phyloP scores from a whole-genome alignment of 176 grass and related monocot species.

The Aegilops bicornis region DNA sequence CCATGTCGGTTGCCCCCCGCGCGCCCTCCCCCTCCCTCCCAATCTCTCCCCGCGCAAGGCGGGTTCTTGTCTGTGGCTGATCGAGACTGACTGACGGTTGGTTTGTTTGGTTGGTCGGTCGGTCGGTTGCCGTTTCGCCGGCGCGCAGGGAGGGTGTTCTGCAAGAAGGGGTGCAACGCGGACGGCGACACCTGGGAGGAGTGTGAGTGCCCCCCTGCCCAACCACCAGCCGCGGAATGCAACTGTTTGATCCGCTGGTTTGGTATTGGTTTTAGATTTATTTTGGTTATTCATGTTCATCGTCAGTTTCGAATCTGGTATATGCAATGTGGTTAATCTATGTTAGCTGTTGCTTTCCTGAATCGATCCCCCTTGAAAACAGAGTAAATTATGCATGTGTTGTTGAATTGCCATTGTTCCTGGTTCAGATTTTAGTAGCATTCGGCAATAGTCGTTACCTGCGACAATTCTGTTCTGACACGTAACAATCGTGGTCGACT shows the following conservation, averaged over 20 bases:
- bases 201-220: conserved; percentile 46
- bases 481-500: not conserved
- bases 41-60: not conserved
- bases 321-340: not conserved
- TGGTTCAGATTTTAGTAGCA: not conserved
- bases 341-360: not conserved
- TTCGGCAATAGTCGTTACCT: not conserved
- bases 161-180: conserved; percentile 94
- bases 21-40: not conserved
- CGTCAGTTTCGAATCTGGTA: not conserved
- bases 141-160: conserved; percentile 88
- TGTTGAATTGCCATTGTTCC: not conserved
- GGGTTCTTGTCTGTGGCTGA: not conserved
- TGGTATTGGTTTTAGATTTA: not conserved
- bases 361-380: not conserved
- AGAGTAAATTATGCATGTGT: not conserved
- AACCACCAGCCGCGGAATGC: not conserved
- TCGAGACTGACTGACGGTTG: not conserved
- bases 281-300: not conserved
- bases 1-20: conserved; percentile 56
- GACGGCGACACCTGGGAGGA: conserved; percentile 94
- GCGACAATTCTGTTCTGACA: not conserved
- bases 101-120: not conserved
- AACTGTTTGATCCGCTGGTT: not conserved
- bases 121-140: not conserved